Percentiles rank a stretch among this genome's conserved stretches.
Conservation (phyloP, 1,284 basidiomycete genomes). For the Grifola frondosa region DNA sequence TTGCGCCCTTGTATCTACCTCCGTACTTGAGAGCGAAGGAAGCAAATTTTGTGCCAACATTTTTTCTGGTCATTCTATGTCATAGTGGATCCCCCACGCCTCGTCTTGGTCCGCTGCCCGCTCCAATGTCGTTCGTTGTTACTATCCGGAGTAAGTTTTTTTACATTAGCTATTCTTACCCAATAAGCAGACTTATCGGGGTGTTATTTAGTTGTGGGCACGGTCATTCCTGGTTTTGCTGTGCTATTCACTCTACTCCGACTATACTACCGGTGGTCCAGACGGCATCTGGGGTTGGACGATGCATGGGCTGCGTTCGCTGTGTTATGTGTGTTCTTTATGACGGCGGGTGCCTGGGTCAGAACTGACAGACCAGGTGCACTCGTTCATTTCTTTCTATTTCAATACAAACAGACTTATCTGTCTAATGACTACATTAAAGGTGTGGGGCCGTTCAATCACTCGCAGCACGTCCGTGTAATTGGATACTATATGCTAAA, state of each 20-base stretch:
- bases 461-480: slow-evolving; percentile 20
- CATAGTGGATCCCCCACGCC: too few species aligned
- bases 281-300: slow-evolving; percentile 28
- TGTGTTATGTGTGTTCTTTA: slow-evolving; percentile 20
- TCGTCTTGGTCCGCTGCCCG: too few species aligned
- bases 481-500: slow-evolving; percentile 30
- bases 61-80: too few species aligned
- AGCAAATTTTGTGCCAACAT: too few species aligned
- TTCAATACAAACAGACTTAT: too few species aligned
- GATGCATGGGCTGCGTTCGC: slow-evolving; percentile 31
- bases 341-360: slow-evolving; percentile 29
- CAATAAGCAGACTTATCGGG: not conserved
- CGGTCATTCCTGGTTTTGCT: slow-evolving; percentile 24
- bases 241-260: slow-evolving; percentile 25
- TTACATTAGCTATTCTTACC: not conserved
- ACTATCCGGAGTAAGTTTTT: slow-evolving; percentile 18
- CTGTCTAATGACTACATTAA: not conserved
- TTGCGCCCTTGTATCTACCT: too few species aligned
- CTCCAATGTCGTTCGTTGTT: slow-evolving; percentile 18
- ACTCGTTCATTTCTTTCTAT: not conserved
- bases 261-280: slow-evolving; percentile 22
- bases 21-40: too few species aligned
- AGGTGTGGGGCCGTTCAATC: slow-evolving; percentile 15
- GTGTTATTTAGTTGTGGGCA: slow-evolving; percentile 20
- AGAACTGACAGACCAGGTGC: slow-evolving; percentile 24